Evolutionary conservation across 257 asterid genomes (phyloP).

Genomic region (Petrea volubilis): DNA sequence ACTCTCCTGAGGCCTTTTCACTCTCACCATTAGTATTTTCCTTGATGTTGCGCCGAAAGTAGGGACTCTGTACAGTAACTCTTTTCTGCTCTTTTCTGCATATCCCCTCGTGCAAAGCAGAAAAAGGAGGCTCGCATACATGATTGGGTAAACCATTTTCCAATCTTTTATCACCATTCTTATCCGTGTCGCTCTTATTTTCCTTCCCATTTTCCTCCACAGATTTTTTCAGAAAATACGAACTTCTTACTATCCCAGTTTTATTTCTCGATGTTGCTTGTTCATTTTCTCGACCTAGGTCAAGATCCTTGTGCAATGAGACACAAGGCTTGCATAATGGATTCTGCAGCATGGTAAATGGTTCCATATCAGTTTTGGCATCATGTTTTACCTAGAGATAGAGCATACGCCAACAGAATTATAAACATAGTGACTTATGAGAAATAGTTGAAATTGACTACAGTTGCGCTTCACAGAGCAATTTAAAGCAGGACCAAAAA

Average conservation of each 20-base stretch:
- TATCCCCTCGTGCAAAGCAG: constrained; percentile 26
- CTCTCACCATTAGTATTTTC: constrained; percentile 21
- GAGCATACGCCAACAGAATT: neutral
- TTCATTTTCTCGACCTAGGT: constrained; percentile 34
- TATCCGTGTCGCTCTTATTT: constrained; percentile 22
- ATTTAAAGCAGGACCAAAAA: neutral
- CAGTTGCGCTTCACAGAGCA: constrained; percentile 11
- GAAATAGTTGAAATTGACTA: constrained; percentile 10
- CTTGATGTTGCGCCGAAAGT: constrained; percentile 16
- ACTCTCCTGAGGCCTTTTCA: constrained; percentile 27
- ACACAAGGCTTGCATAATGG: constrained; percentile 64
- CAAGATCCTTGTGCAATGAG: constrained; percentile 48
- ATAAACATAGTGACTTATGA: neutral
- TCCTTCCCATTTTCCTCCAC: constrained; percentile 32
- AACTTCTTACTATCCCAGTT: constrained; percentile 50
- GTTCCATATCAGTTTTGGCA: constrained; percentile 29
- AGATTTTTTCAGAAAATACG: constrained; percentile 55
- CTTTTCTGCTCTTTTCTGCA: constrained; percentile 29
- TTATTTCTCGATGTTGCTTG: constrained; percentile 30
- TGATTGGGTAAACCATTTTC: constrained; percentile 15
- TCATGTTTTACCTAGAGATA: constrained; percentile 41
- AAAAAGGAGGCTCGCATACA: constrained; percentile 17
- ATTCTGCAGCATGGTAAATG: constrained; percentile 31
- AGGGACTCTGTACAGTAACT: constrained; percentile 25
- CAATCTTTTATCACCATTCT: constrained; percentile 17